Evolutionary conservation across 2,329 filamentous ascomycete genomes (phyloP).

Genomic region (Cylindrodendrum hubeiense): DNA sequence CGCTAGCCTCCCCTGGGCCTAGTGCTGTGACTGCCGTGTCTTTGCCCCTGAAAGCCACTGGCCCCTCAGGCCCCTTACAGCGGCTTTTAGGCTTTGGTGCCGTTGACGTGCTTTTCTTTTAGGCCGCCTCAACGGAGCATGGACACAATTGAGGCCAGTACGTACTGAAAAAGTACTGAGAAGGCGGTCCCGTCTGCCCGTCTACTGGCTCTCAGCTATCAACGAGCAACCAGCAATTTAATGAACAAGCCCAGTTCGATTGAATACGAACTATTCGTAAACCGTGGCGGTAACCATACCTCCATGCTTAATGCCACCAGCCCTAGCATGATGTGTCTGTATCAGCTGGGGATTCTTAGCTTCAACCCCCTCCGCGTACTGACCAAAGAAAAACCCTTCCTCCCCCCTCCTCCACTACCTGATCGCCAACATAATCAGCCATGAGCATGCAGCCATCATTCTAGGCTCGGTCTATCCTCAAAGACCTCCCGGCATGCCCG

Average conservation of each 20-base stretch:
- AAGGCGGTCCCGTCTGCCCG: neutral
- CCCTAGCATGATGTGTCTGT: neutral
- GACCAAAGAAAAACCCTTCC: neutral
- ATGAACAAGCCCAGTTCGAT: neutral
- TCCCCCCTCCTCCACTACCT: neutral
- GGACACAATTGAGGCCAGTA: neutral
- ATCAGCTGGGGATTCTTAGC: neutral
- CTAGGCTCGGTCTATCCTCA: neutral
- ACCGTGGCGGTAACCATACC: neutral
- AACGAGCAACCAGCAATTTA: neutral
- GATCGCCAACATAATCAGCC: neutral
- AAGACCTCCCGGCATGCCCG: neutral
- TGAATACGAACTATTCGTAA: neutral
- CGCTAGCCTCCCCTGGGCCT: neutral
- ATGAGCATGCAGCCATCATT: neutral
- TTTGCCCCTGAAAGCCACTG: constrained; percentile 1
- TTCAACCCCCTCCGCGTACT: neutral
- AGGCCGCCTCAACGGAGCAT: too few relatives aligned
- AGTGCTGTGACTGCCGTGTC: neutral
- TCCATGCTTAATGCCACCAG: constrained; percentile 2
- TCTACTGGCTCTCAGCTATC: neutral
- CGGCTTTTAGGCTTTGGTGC: neutral
- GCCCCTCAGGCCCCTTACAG: constrained; percentile 1
- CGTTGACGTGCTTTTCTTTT: neutral
- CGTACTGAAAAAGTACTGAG: neutral